A percentile compares a stretch with the other conserved stretches of the same genome.
These are phyloP conservation scores for Astrothelium subdiscretum DNA, from an alignment of 495 filamentous ascomycete genomes.

Conservation along the genomic window DNA sequence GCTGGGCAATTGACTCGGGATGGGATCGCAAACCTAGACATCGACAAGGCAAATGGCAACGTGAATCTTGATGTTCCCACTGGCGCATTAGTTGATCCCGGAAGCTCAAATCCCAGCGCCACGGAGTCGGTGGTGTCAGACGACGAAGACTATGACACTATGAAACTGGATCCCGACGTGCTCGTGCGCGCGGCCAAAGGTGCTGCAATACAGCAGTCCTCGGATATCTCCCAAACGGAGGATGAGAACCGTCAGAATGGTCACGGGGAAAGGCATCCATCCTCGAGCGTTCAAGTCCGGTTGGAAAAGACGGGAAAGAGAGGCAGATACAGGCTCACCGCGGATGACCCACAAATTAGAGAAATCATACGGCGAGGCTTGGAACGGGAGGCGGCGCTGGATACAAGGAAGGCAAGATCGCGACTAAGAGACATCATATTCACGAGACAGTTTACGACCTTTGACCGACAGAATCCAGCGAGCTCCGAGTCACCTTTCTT, in stretches of 20 bases:
- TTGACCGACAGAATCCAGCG: conserved; percentile 53
- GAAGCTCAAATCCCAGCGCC: neutral
- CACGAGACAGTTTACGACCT: conserved; percentile 55
- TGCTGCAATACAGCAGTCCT: neutral
- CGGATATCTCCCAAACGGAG: neutral
- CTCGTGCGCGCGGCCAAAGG: conserved; percentile 3
- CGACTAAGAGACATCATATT: conserved; percentile 57
- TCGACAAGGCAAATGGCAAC: neutral
- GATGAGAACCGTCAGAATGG: neutral
- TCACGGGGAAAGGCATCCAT: conserved; percentile 12
- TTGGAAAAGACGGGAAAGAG: conserved; percentile 35
- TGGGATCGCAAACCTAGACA: neutral
- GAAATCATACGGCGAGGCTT: conserved; percentile 37
- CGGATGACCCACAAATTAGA: conserved; percentile 43
- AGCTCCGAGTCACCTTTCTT: conserved; percentile 50
- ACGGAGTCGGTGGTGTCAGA: neutral
- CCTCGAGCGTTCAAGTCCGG: conserved; percentile 32
- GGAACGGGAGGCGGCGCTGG: conserved; percentile 32
- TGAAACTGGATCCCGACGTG: conserved; percentile 17
- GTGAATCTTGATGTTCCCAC: neutral
- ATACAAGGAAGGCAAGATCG: conserved; percentile 29
- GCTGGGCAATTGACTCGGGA: neutral
- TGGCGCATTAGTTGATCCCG: neutral
- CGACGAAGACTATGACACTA: conserved; percentile 19
- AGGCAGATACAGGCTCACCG: conserved; percentile 41